A percentile compares a stretch with the other conserved stretches of the same genome.
These are phyloP conservation scores for Didymosphaeria variabile DNA, from an alignment of 2,329 filamentous ascomycete genomes.

Conservation along the genomic window DNA sequence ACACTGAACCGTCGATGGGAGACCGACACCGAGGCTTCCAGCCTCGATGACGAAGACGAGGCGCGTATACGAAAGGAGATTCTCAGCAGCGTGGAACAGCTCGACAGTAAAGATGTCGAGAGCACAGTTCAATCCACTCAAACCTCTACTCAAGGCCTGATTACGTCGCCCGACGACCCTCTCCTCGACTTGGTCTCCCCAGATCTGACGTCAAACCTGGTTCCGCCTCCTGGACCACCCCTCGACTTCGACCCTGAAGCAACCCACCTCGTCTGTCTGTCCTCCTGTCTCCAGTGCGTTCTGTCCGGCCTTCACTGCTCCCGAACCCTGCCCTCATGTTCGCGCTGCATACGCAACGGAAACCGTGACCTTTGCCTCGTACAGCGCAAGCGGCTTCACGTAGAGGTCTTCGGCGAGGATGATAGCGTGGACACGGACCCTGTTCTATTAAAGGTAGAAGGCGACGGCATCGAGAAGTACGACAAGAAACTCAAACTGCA, in stretches of 20 bases:
- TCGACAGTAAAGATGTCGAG: background rate
- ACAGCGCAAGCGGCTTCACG: slow-evolving; percentile 27
- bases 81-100: background rate
- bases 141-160: background rate
- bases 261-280: slow-evolving; percentile 30
- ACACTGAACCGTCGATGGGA: background rate
- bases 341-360: slow-evolving; percentile 36
- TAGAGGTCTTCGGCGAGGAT: slow-evolving; percentile 20
- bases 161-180: background rate
- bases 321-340: slow-evolving; percentile 36
- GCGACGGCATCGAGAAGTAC: slow-evolving; percentile 25
- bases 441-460: slow-evolving; percentile 30
- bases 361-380: slow-evolving; percentile 31
- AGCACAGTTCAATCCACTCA: background rate
- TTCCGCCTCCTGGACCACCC: background rate
- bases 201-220: background rate
- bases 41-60: slow-evolving; percentile 17
- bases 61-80: background rate
- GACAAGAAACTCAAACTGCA: slow-evolving; percentile 25
- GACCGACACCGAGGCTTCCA: slow-evolving; percentile 21
- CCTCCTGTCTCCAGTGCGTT: slow-evolving; percentile 44
- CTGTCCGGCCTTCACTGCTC: slow-evolving; percentile 39
- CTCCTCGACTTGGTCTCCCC: background rate
- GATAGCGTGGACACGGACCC: slow-evolving; percentile 15
- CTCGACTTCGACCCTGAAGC: slow-evolving; percentile 7